Evolutionary conservation across 2,329 filamentous ascomycete species (phyloP).

Genomic region (Cercospora sp.): DNA sequence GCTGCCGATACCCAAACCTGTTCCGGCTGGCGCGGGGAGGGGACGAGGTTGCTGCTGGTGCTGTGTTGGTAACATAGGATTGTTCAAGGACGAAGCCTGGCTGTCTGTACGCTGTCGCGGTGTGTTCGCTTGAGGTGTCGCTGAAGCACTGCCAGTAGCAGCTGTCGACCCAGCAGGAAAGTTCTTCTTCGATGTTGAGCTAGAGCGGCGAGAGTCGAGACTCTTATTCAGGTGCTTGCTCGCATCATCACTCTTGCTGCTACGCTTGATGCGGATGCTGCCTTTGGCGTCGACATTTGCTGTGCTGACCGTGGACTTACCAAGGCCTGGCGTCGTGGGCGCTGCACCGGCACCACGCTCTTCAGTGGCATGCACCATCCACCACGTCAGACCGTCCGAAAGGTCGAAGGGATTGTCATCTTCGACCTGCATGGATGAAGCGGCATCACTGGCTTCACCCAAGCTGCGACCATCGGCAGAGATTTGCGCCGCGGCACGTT

Average conservation of each 20-base stretch:
- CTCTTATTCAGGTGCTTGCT: slow-evolving; percentile 68
- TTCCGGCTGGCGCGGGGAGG: slow-evolving; percentile 18
- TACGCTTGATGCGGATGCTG: slow-evolving; percentile 52
- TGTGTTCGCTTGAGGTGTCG: slow-evolving; percentile 14
- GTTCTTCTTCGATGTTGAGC: slow-evolving; percentile 78
- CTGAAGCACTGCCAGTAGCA: slow-evolving; percentile 17
- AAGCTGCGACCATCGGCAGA: slow-evolving; percentile 45
- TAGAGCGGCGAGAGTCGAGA: slow-evolving; percentile 86
- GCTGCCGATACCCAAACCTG: slow-evolving; percentile 23
- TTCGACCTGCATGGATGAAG: slow-evolving; percentile 56
- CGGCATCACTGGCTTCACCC: slow-evolving; percentile 54
- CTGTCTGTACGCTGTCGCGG: slow-evolving; percentile 28
- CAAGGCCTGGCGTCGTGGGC: slow-evolving; percentile 86
- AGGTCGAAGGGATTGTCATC: slow-evolving; percentile 97
- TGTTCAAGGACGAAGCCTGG: slow-evolving; percentile 25
- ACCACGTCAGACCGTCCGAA: slow-evolving; percentile 93
- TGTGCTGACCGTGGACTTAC: slow-evolving; percentile 86
- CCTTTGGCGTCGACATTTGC: slow-evolving; percentile 85
- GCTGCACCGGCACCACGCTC: slow-evolving; percentile 73
- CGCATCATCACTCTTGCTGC: slow-evolving; percentile 46
- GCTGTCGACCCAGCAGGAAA: slow-evolving; percentile 42
- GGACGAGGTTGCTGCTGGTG: slow-evolving; percentile 18
- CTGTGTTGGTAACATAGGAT: slow-evolving; percentile 6
- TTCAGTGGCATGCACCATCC: slow-evolving; percentile 87
- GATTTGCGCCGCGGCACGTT: slow-evolving; percentile 49